Conservation (phyloP, 1,139 yeast genomes). For the Saccharomyces hybrid region DNA sequence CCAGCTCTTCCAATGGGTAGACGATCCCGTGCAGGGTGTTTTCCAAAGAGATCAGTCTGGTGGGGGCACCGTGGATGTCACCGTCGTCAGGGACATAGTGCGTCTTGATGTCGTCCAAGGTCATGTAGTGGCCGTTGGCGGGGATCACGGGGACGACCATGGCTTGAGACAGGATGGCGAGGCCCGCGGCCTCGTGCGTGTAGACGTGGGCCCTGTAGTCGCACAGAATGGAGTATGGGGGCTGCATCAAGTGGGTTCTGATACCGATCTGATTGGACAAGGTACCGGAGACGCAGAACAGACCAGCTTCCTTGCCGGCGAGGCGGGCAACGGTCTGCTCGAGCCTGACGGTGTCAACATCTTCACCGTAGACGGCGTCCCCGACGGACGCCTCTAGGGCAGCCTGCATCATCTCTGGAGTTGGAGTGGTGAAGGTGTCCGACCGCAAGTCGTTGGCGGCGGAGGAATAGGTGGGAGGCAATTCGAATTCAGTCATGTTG, state of each 20-base stretch:
- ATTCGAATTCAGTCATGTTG: constrained; percentile 14
- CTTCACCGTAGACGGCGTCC: constrained; percentile 86
- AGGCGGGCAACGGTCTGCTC: constrained; percentile 60
- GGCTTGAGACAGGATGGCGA: constrained; percentile 83
- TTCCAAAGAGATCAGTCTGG: constrained; percentile 75
- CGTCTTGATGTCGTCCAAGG: constrained; percentile 67
- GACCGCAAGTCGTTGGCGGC: constrained; percentile 58
- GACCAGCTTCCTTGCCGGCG: constrained; percentile 77
- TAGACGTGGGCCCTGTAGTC: constrained; percentile 82
- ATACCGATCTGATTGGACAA: constrained; percentile 83
- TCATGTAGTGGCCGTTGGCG: constrained; percentile 61
- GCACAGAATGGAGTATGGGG: constrained; percentile 79
- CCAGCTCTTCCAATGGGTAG: constrained; percentile 73
- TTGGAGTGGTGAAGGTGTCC: constrained; percentile 92
- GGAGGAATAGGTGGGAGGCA: constrained; percentile 29
- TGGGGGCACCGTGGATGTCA: constrained; percentile 85
- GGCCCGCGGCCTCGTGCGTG: constrained; percentile 82
- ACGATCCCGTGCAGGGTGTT: constrained; percentile 82
- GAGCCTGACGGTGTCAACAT: constrained; percentile 54
- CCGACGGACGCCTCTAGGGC: constrained; percentile 60
- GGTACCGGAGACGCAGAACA: constrained; percentile 86
- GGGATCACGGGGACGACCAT: constrained; percentile 85
- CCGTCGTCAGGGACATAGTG: constrained; percentile 67
- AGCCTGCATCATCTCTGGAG: constrained; percentile 63
- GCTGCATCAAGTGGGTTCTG: constrained; percentile 69